Evolutionary conservation across 1,284 basidiomycete species (phyloP).

Genomic region (Polyporus tsugae): DNA sequence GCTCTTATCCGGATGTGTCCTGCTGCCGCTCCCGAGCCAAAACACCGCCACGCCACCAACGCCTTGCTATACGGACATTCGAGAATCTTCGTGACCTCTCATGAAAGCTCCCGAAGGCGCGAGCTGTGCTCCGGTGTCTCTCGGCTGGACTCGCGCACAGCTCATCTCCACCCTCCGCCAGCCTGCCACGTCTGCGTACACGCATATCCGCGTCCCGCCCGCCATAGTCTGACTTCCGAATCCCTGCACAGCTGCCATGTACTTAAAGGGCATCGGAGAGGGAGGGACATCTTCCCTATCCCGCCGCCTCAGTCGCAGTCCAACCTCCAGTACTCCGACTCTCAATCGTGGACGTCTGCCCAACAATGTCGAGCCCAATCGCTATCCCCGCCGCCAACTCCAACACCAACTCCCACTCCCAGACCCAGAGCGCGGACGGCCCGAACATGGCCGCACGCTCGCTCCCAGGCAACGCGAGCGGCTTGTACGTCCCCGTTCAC

Average conservation of each 20-base stretch:
- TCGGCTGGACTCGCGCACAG: neutral
- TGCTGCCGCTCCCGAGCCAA: neutral
- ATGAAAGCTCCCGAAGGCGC: neutral
- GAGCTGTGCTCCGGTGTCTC: neutral
- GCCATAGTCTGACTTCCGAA: neutral
- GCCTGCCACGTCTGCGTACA: neutral
- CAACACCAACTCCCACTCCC: conserved; percentile 10
- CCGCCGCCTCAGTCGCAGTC: conserved; percentile 10
- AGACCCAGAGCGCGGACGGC: conserved; percentile 10
- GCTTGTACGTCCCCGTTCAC: conserved; percentile 40
- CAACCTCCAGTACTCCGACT: neutral
- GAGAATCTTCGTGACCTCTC: neutral
- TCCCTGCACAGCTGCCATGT: neutral
- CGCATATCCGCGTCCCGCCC: neutral
- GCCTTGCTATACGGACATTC: neutral
- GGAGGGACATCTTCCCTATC: neutral
- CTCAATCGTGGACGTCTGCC: conserved; percentile 7
- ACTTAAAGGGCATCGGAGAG: neutral
- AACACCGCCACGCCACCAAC: neutral
- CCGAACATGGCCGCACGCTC: conserved; percentile 20
- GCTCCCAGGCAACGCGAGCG: conserved; percentile 19
- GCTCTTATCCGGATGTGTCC: conserved; percentile 1
- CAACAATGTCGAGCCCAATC: conserved; percentile 41
- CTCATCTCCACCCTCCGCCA: neutral
- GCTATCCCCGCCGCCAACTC: conserved; percentile 31